Base-by-base conservation (phyloP, 805 yeast species). In the Kazachstania bromeliacearum region DNA sequence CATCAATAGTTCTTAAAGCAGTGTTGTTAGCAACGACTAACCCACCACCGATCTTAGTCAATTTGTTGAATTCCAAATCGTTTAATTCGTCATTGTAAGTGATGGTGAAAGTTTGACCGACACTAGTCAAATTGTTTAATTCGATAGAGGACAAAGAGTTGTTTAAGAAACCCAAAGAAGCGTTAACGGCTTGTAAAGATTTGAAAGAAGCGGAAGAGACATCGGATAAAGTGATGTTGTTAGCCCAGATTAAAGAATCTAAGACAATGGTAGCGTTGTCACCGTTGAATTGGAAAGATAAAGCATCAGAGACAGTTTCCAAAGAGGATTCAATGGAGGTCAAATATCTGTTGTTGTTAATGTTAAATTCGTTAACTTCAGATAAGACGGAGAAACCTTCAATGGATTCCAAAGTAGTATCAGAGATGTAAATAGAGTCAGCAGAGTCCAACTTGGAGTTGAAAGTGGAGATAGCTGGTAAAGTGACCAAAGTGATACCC, bases 331-430 rank as follows among this genome's bases (percentile, higher is more conserved):
- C 73, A 49, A 81, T 73, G 41, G 82, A 61, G 48, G 70, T 75
- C 62, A 89, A 75, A 60, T 79, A 73, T 48, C 62, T 67, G 77
- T 92, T 92, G 82, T 89, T 89, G 85, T 87, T 88, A 55, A 89
- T 74, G 70, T 88, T 70, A 67, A 79, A 79, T 34, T 71, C 73
- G 42, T 67, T 67, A 35, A 68, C 68, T 39, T 59, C 43, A 29
- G 59, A 49, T 44, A 70, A 64, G 43, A 57, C 60, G 30, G 59
- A 42, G 55, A 81, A 68, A 62, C 89, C 89, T 36, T 70, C 73
- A 55, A 82, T 71, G 33, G 79, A 65, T 54, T 70, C 70, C 58
- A 82, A 70, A 50, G 76, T 68, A 46, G 92, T 82, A 66, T 82
- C 87, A 34, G 88, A 73, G 52, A 82, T 74, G 60, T 67, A 59